Evolutionary conservation across 257 asterid genomes (phyloP), one percentile per base, ranked within the genome.

Genomic region (Nemophila menziesii): DNA sequence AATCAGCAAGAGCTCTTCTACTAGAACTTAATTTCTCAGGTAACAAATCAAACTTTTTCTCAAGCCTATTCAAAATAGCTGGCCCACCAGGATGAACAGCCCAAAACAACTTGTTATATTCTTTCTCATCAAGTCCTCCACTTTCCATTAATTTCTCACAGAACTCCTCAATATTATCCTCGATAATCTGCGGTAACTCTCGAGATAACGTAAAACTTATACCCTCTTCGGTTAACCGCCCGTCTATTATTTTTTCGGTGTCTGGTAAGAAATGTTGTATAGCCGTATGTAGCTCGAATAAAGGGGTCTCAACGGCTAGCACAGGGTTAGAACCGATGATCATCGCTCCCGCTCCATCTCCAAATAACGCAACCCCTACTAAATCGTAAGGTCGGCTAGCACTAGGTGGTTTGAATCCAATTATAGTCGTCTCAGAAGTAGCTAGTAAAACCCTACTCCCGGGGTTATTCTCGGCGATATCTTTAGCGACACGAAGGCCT

Each of bases 41-140:
- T 54, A 43, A 37, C 40, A 90, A 72, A 52, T 72, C 80, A 41
- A 85, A 29, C 61, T 51, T 81, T 47, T 85, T 81, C 56, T 90
- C 99, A 52, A 90, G 45, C 69, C 79, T 61, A 58, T 85, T 81
- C 33, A 85, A 42, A 44, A 90, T 85, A 1, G 94, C 96, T 10
- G 96, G 99, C 1, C 96, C 99, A 1, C 99, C 96, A 0, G 96
- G 99, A 46, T 90, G 99, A 24, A 85, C 96, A 4, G 99, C 99
- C 99, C 99, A 90, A 43, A 90, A 90, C 62, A 90, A 4, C 20
- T 68, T 63, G 43, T 85, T 79, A 11, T 61, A 90, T 7, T 81
- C 92, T 26, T 36, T 23, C 4, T 60, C 57, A 2, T 44, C 49
- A 36, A 22, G 67, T 1, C 74, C 78, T 15, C 46, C 62, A 20